Evolutionary conservation across 2,329 filamentous ascomycete genomes (phyloP), one percentile per base, ranked within the genome.

Genomic region (Colletotrichum simmondsii): DNA sequence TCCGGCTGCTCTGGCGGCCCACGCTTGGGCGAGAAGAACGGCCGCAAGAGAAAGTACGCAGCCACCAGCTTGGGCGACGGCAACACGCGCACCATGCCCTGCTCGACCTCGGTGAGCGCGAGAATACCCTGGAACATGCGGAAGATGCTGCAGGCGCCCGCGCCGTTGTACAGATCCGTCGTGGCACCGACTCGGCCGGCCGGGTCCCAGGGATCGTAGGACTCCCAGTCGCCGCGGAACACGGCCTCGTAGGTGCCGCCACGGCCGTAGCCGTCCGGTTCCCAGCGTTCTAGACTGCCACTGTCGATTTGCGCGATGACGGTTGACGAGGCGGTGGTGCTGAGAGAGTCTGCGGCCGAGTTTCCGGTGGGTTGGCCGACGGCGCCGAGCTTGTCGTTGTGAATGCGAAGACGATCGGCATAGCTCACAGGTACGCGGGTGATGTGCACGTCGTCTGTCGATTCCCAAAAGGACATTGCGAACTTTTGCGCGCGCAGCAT

Each of bases 91-190:
- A 85, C 84, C 79, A 86, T 85, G 65, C 84, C 74, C 65, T 75
- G 72, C 68, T 75, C 74, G 1, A 91, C 92, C 30, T 87, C 83
- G 24, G 89, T 91, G 82, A 96, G 89, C 32, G 87, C 86, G 16
- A 96, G 81, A 92, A 93, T 94, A 64, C 93, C 94, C 79, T 96
- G 93, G 78, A 93, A 93, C 87, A 95, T 93, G 62, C 94, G 88
- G 80, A 95, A 93, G 82, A 94, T 92, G 62, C 86, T 91, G 80
- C 93, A 95, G 10, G 91, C 90, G 2, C 93, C 93, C 0, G 92
- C 89, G 8, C 92, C 92, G 69, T 93, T 88, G 80, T 95, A 94
- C 26, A 95, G 80, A 79, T 95, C 93, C 76, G 90, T 90, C 3
- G 88, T 86, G 10, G 91, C 92, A 1, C 85, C 83, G 0, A 95